Evolutionary conservation across 768 basidiomycete species (phyloP).

Genomic region (Galerina sulciceps): DNA sequence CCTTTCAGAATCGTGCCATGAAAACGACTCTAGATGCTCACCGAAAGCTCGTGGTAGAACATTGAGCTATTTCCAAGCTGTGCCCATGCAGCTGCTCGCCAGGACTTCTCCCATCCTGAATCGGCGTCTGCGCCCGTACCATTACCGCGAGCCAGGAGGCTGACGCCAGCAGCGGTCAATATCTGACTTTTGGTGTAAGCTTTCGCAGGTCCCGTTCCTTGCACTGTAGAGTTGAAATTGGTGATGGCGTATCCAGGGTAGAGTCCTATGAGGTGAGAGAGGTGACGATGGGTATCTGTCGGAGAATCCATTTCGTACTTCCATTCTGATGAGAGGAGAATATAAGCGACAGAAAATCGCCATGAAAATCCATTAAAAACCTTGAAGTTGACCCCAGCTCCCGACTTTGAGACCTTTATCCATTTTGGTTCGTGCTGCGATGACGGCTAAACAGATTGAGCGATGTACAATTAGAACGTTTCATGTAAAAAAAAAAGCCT

Average conservation of each 20-base stretch:
- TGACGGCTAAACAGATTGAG: slow-evolving; percentile 47
- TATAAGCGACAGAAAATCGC: neutral
- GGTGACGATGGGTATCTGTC: slow-evolving; percentile 72
- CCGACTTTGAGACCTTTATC: slow-evolving; percentile 77
- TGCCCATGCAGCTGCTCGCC: slow-evolving; percentile 79
- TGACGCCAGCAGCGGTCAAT: slow-evolving; percentile 57
- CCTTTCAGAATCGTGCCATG: neutral
- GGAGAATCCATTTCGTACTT: slow-evolving; percentile 71
- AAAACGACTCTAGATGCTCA: slow-evolving; percentile 32
- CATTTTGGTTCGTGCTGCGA: slow-evolving; percentile 60
- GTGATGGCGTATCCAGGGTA: slow-evolving; percentile 77
- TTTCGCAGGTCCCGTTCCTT: slow-evolving; percentile 42
- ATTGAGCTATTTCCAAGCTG: slow-evolving; percentile 59
- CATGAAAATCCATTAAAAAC: slow-evolving; percentile 33
- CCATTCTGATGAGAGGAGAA: slow-evolving; percentile 57
- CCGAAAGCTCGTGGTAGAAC: slow-evolving; percentile 71
- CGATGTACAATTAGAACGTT: neutral
- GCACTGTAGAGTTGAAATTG: slow-evolving; percentile 51
- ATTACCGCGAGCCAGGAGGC: slow-evolving; percentile 68
- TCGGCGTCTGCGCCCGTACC: slow-evolving; percentile 77
- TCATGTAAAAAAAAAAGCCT: neutral
- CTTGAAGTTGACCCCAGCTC: slow-evolving; percentile 79
- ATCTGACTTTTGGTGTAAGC: slow-evolving; percentile 59
- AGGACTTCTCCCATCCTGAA: slow-evolving; percentile 80
- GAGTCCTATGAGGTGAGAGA: slow-evolving; percentile 76